Evolutionary conservation across 177 flowering plant genomes (phyloP).

Genomic region (Tripterygium wilfordii): DNA sequence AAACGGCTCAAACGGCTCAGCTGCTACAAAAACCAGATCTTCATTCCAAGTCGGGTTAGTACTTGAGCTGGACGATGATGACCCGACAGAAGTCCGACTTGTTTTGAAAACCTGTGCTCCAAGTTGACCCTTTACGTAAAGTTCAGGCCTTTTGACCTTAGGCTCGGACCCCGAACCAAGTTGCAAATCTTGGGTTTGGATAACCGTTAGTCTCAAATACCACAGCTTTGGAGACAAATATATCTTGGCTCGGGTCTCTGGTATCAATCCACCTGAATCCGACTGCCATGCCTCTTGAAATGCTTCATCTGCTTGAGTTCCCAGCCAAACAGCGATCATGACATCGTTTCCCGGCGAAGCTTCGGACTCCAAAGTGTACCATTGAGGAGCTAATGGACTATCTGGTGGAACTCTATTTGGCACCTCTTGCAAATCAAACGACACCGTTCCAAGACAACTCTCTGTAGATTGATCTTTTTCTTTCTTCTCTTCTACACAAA

Average conservation of each 20-base stretch:
- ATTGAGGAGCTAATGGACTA: constrained; percentile 95
- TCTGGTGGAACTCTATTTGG: constrained; percentile 94
- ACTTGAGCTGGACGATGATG: constrained; percentile 23
- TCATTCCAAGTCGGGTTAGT: constrained; percentile 86
- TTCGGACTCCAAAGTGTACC: constrained; percentile 86
- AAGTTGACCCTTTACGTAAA: constrained; percentile 82
- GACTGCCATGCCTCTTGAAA: constrained; percentile 98
- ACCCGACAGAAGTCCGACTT: constrained; percentile 32
- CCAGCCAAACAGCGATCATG: constrained; percentile 96
- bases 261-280: constrained; percentile 81
- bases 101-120: constrained; percentile 85
- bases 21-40: constrained; percentile 83
- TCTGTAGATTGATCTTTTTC: constrained; percentile 22
- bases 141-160: constrained; percentile 46
- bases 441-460: constrained; percentile 59
- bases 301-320: constrained; percentile 95
- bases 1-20: constrained; percentile 94
- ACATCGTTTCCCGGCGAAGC: constrained; percentile 46
- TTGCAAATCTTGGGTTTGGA: constrained; percentile 93
- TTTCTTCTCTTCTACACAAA: constrained; percentile 46
- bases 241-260: constrained; percentile 86
- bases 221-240: constrained; percentile 94
- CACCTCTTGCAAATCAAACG: constrained; percentile 83
- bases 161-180: constrained; percentile 44
- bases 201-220: constrained; percentile 92